Percentiles rank a stretch among this genome's conserved stretches.
These are phyloP conservation scores for Protomyces pachydermus DNA, from an alignment of 1,139 yeast genomes.

Conservation along the genomic window DNA sequence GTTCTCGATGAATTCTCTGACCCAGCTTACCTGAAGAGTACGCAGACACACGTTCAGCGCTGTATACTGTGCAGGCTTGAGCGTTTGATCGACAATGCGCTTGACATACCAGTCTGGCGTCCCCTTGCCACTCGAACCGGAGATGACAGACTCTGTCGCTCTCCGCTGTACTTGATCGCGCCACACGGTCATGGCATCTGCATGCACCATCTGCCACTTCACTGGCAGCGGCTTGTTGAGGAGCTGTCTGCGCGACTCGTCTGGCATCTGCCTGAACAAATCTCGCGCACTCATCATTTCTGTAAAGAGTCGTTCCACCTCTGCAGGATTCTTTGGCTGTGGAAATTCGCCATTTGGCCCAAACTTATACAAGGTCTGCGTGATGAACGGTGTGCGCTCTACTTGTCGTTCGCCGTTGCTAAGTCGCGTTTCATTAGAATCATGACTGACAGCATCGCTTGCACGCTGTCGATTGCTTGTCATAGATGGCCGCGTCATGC, in stretches of 20 bases:
- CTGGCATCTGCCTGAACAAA: conserved; percentile 48
- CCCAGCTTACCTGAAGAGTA: conserved; percentile 92
- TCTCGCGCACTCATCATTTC: conserved; percentile 70
- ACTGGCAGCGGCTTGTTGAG: conserved; percentile 67
- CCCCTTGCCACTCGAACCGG: conserved; percentile 31
- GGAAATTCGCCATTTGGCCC: conserved; percentile 34
- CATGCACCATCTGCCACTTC: conserved; percentile 88
- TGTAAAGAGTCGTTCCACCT: conserved; percentile 34
- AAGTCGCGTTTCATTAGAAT: conserved; percentile 3
- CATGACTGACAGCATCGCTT: conserved; percentile 11
- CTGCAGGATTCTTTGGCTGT: conserved; percentile 17
- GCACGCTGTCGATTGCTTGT: conserved; percentile 14
- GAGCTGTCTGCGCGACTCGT: conserved; percentile 73
- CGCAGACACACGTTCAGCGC: conserved; percentile 86
- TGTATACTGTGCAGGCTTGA: conserved; percentile 66
- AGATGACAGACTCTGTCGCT: conserved; percentile 42
- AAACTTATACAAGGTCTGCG: conserved; percentile 14
- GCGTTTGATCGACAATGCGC: conserved; percentile 62
- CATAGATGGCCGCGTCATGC: background rate
- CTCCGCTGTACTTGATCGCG: conserved; percentile 40
- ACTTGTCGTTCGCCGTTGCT: background rate
- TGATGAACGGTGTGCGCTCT: conserved; percentile 3
- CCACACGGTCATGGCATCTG: conserved; percentile 73
- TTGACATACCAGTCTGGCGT: conserved; percentile 78
- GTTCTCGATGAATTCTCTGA: conserved; percentile 65